Base-by-base conservation (phyloP, 768 basidiomycete genomes). In the Tylopilus cervinicoccineus region DNA sequence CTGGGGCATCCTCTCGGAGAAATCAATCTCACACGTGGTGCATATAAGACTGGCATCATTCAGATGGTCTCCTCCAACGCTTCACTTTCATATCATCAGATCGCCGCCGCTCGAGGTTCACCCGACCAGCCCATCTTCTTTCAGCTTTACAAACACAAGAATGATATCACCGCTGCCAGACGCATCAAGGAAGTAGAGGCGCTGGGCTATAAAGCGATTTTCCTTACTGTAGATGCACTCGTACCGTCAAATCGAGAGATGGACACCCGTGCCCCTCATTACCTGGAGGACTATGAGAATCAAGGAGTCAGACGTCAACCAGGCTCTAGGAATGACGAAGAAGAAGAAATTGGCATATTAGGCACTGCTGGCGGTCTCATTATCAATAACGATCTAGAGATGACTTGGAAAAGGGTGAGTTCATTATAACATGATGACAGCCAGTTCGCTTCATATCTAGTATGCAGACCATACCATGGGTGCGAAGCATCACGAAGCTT, bases 1-100 rank as follows among this genome's bases (percentile, higher is more conserved):
- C 72, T 94, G 0, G 93, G 93, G 1, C 93, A 97, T 64, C 93
- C 93, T 11, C 70, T 81, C n/a, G 93, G 92, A 16, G 93, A 96
- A 70, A 70, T 76, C 24, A 94, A 93, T 65, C 81, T 94, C 49
- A 85, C 87, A 2, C 76, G 75, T 46, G 91, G 81, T 8, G 83
- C 83, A 11, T 79, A 75, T 20, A 70, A 72, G 51, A 76, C 77
- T 23, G 80, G 80, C 23, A 81, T 93, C 50, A 82, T 93, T 26
- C 93, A 95, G 60, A 88, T 88, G 85, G 84, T 88, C 39, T 89
- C 88, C 10, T 80, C 80, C 28, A 88, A 90, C 60, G 78, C 88
- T 13, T 88, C 86, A 3, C 60, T 86, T 49, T 85, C 88, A 2
- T 76, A 74, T 50, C 73, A 70, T 12, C 76, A 79, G 51, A 86